These are phyloP conservation scores for Cantharellus cinnabarinus DNA, from an alignment of 768 basidiomycete genomes.

Conservation along the genomic window DNA sequence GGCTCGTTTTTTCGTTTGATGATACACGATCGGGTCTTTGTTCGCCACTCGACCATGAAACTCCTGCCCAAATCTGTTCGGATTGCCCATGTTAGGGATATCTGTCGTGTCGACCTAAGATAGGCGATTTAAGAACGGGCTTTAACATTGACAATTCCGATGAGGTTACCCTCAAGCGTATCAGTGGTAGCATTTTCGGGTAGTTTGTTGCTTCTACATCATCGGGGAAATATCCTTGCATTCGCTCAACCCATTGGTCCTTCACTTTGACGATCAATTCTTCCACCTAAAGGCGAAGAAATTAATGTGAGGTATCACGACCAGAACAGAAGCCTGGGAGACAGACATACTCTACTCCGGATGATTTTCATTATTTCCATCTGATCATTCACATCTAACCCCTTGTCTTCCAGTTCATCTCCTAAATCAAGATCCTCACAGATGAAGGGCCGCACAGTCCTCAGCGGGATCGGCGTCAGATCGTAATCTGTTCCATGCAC, in stretches of 20 bases:
- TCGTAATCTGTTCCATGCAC: conserved; percentile 79
- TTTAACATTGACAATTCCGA: not conserved
- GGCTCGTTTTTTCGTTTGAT: conserved; percentile 48
- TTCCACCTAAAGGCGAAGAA: conserved; percentile 34
- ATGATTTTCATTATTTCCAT: conserved; percentile 69
- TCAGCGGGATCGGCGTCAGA: conserved; percentile 65
- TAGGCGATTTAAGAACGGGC: not conserved
- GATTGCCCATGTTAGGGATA: conserved; percentile 81
- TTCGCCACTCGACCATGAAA: conserved; percentile 84
- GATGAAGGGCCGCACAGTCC: conserved; percentile 87
- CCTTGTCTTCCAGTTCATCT: conserved; percentile 62
- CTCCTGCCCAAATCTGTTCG: conserved; percentile 90
- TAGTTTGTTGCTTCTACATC: conserved; percentile 23
- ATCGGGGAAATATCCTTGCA: conserved; percentile 34
- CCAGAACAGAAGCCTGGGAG: not conserved
- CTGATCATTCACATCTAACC: conserved; percentile 57
- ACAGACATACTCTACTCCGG: conserved; percentile 34
- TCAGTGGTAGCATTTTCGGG: conserved; percentile 54
- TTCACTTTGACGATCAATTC: conserved; percentile 62
- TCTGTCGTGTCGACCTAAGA: conserved; percentile 73
- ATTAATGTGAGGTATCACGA: not conserved
- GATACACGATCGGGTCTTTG: conserved; percentile 84
- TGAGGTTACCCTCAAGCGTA: conserved; percentile 51
- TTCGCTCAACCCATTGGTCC: conserved; percentile 61
- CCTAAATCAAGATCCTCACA: conserved; percentile 57